phyloP scores from a whole-genome alignment of 78 protist genomes.

The Dictyostelium purpureum region DNA sequence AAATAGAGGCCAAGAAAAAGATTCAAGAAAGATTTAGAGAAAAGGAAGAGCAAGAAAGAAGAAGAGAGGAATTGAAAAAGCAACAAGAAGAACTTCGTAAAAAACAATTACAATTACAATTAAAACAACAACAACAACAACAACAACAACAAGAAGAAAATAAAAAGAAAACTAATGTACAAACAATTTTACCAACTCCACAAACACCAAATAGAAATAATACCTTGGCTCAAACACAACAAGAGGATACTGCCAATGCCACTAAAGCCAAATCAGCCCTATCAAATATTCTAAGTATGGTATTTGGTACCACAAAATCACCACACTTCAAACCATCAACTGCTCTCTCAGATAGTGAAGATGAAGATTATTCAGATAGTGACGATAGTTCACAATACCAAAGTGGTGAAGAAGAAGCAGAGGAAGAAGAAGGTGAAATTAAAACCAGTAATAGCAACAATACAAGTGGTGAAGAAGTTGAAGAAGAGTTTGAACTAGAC shows the following conservation, averaged over 20 bases:
- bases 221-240: background rate
- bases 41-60: background rate
- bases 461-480: background rate
- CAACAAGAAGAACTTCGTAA: background rate
- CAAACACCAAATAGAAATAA: background rate
- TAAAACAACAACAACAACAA: background rate
- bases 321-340: background rate
- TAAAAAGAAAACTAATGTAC: background rate
- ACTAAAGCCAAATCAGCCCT: background rate
- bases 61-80: background rate
- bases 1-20: constrained; percentile 21
- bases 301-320: background rate
- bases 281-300: background rate
- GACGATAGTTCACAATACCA: background rate
- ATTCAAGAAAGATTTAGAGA: constrained; percentile 7
- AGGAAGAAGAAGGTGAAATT: background rate
- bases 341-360: background rate
- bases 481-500: background rate
- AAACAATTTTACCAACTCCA: constrained; percentile 12
- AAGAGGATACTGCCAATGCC: background rate
- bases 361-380: background rate
- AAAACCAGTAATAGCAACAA: background rate
- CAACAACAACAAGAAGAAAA: background rate
- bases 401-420: background rate
- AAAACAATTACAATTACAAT: background rate